Percentiles rank a stretch among this genome's conserved stretches.
Evolutionary conservation across 148 eudicot species (phyloP).

Genomic region (Fallopia convolvulus): DNA sequence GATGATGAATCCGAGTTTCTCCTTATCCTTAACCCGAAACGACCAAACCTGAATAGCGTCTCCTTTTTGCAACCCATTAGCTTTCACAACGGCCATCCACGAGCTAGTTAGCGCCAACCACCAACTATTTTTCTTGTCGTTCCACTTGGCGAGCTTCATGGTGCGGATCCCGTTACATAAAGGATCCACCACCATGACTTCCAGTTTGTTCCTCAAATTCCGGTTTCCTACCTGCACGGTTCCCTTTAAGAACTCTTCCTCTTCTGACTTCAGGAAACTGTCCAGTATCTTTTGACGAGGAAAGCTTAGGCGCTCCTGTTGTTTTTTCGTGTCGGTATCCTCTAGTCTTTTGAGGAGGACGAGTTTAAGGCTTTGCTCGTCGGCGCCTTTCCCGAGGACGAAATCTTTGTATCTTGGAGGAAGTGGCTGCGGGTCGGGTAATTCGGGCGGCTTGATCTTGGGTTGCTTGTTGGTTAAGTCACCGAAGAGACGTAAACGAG

Average conservation of each 20-base stretch:
- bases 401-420: not conserved
- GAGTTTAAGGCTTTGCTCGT: not conserved
- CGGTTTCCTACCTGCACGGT: not conserved
- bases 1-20: not conserved
- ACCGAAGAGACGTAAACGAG: not conserved
- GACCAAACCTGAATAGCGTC: not conserved
- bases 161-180: too few species aligned
- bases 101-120: not conserved
- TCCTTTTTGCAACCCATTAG: not conserved
- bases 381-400: not conserved
- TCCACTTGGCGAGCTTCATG: slow-evolving; percentile 1
- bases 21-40: not conserved
- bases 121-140: not conserved
- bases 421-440: not conserved
- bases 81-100: not conserved
- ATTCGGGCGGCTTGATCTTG: not conserved
- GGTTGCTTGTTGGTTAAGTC: not conserved
- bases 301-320: not conserved
- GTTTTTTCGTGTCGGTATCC: not conserved
- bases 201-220: not conserved
- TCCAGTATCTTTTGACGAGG: not conserved
- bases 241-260: not conserved
- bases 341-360: not conserved
- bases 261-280: not conserved
- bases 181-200: not conserved